These are phyloP conservation scores for Heimioporus sp. DNA, from an alignment of 768 basidiomycete species.

Conservation along the genomic window DNA sequence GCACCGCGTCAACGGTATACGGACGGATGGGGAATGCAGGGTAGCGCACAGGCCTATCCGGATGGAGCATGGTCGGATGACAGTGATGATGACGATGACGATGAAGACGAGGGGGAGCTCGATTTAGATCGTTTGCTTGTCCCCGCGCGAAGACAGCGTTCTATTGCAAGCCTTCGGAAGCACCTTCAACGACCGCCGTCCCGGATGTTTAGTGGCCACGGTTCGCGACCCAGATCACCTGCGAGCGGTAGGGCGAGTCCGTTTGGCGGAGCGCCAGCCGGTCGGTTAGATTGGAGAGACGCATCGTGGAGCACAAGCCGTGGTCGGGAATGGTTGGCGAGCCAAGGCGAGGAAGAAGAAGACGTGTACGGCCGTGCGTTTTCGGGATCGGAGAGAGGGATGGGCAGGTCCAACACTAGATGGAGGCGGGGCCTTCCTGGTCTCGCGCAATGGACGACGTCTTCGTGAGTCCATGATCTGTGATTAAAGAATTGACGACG, in stretches of 20 bases:
- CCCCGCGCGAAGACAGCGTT: slow-evolving; percentile 69
- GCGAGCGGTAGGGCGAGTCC: slow-evolving; percentile 18
- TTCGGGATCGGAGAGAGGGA: slow-evolving; percentile 14
- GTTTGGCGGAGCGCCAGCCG: slow-evolving; percentile 5
- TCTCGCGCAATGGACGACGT: slow-evolving; percentile 28
- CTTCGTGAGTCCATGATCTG: slow-evolving; percentile 15
- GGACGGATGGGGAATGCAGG: slow-evolving; percentile 31
- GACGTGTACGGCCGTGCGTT: slow-evolving; percentile 26
- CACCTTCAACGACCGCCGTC: slow-evolving; percentile 44
- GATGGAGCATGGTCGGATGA: slow-evolving; percentile 20
- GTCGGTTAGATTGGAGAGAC: slow-evolving; percentile 16
- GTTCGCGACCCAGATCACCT: slow-evolving; percentile 13
- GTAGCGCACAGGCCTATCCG: slow-evolving; percentile 10
- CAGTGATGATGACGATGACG: slow-evolving; percentile 39
- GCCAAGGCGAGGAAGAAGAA: slow-evolving; percentile 27
- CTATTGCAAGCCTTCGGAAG: slow-evolving; percentile 67
- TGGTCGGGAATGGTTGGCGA: slow-evolving; percentile 25
- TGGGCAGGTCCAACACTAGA: slow-evolving; percentile 21
- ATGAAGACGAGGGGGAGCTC: slow-evolving; percentile 56
- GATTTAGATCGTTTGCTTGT: slow-evolving; percentile 66
- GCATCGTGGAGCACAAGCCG: slow-evolving; percentile 20
- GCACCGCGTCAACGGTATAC: slow-evolving; percentile 33
- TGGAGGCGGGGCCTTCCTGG: slow-evolving; percentile 34
- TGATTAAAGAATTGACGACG: too few species aligned
- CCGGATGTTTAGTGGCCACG: slow-evolving; percentile 10